Evolutionary conservation across 2,329 filamentous ascomycete genomes (phyloP), one percentile per base, ranked within the genome.

Genomic region (Rosellinia necatrix): DNA sequence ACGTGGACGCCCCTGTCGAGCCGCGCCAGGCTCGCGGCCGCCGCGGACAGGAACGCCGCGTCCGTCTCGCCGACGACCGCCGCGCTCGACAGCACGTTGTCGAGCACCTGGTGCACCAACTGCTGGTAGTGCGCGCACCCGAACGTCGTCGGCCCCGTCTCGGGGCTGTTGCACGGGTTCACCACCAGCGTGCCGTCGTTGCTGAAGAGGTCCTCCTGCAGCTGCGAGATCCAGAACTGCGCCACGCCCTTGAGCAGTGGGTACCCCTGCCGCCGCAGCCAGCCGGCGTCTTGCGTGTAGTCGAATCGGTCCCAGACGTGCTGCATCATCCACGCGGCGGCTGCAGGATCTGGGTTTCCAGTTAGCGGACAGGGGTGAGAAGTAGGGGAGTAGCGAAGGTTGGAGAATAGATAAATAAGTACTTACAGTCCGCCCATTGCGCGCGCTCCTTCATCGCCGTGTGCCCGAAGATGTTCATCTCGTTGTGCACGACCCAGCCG

Each of bases 391-490:
- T 15, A 32, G 1, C 4, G 2, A 4, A 15, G 3, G 7, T 5
- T 6, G 9, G 4, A 17, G 3, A 6, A 12, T 13, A 13, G 1
- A 17, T 6, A 10, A 4, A 21, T 12, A 12, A n/a, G 2, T 10
- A 32, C 56, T 55, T 37, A 62, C 59, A 73, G 32, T 73, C 64
- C 1, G 70, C 65, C 71, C 70, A 74, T 42, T 59, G 58, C 1
- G 67, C 62, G 9, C 59, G 63, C 2, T 67, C 64, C n/a, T 70
- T 70, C 63, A 70, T 68, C 1, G 66, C 80, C 0, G 81, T 83
- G 54, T 83, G 78, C 0, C 82, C 83, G 60, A 83, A 85, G 2
- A 82, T 79, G 60, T 86, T 85, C 59, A 83, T 79, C 64, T 83
- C 81, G 55, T 82, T 76, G 58, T 85, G 82, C 0, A 77, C 73